Evolutionary conservation across 257 asterid species (phyloP), one percentile per base, ranked within the genome.

Genomic region (Capsicum chinense): DNA sequence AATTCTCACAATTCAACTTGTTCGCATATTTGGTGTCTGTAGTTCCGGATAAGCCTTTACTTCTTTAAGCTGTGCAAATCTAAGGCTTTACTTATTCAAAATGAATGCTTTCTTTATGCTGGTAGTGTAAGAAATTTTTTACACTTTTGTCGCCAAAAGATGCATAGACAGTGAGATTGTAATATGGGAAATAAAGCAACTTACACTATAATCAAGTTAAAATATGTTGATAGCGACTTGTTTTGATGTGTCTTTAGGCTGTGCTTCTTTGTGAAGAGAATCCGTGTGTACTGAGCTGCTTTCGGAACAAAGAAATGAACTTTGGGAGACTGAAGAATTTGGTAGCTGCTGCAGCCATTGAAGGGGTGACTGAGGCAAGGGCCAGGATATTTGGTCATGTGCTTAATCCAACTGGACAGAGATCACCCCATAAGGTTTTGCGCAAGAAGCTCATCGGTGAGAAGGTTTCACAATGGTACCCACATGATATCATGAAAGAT

Each of bases 361-460:
- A 84, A 86, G 98, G 98, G 21, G 95, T 91, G 59, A 82, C 89
- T 66, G 98, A 94, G 88, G 98, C 98, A 59, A 92, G 97, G 85
- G 98, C 97, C 59, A 90, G 90, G 90, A 94, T 96, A 86, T 94
- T 94, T 71, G 98, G 99, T 52, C 98, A 96, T 69, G 87, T 93
- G 79, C 92, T 96, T 69, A 96, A 93, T 83, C 97, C 97, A 6
- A 88, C 92, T 2, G 98, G 99, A 57, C 90, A 91, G 86, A 85
- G 92, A 85, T 96, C 99, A 64, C 74, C 97, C 47, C 98, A 96
- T 88, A 96, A 96, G 86, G 64, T 96, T 47, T 86, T 96, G 60
- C 93, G 97, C 59, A 96, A 94, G 91, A 96, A 96, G 90, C 95
- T 96, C n/a, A 92, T 96, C 10, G 98, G 99, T 33, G 95, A 94